These are phyloP conservation scores for Ceratocystis smalleyi DNA, from an alignment of 2,329 filamentous ascomycete genomes.

Conservation along the genomic window DNA sequence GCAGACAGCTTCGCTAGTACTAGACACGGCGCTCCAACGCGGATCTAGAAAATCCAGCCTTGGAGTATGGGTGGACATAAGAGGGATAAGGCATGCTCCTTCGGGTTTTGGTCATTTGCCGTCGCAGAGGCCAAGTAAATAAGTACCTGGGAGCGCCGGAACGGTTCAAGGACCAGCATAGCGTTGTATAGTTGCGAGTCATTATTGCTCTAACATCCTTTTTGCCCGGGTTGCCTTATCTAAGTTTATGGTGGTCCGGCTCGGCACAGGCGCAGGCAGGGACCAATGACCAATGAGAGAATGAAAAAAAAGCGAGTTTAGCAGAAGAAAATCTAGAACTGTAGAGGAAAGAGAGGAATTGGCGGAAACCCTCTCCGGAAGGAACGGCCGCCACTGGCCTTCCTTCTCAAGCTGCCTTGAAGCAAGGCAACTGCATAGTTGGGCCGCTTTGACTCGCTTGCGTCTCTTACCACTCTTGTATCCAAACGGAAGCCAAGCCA, in stretches of 20 bases:
- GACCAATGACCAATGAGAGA: not conserved
- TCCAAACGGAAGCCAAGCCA: not conserved
- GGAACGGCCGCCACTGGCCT: conserved; percentile 9
- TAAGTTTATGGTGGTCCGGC: not conserved
- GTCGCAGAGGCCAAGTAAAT: not conserved
- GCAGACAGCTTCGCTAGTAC: not conserved
- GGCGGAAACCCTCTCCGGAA: conserved; percentile 2
- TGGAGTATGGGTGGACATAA: too few species aligned
- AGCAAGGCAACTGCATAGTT: not conserved
- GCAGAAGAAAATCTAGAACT: not conserved
- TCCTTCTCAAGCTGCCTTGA: not conserved
- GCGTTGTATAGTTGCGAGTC: not conserved
- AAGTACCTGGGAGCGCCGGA: not conserved
- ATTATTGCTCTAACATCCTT: not conserved
- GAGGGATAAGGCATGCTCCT: not conserved
- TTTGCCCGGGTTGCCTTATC: not conserved
- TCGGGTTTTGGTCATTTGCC: not conserved
- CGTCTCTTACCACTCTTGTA: not conserved
- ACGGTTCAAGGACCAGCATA: not conserved
- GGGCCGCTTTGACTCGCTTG: not conserved
- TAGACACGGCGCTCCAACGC: not conserved
- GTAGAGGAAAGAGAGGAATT: not conserved
- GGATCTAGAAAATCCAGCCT: not conserved
- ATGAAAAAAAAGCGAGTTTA: not conserved
- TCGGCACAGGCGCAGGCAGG: not conserved